Evolutionary conservation across 2,329 filamentous ascomycete genomes (phyloP).

Genomic region (Camillea tinctor): DNA sequence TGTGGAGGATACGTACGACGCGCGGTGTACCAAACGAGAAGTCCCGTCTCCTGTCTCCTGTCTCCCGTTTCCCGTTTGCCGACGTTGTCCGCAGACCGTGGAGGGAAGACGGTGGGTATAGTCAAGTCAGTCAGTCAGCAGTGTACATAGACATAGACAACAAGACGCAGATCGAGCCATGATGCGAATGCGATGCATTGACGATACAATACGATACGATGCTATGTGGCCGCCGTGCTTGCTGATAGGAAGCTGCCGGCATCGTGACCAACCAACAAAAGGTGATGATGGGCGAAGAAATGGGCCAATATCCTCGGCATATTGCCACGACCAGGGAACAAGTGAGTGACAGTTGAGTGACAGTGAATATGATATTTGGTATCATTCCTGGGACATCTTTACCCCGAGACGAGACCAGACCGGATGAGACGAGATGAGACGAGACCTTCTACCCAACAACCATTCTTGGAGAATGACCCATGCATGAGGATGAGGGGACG

Average conservation of each 20-base stretch:
- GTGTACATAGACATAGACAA: too few relatives aligned
- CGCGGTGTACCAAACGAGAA: slow-evolving; percentile 8
- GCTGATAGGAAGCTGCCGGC: slow-evolving; percentile 15
- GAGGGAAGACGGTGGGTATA: too few relatives aligned
- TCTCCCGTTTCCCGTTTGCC: slow-evolving; percentile 1
- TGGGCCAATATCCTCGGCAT: not conserved
- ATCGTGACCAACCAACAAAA: slow-evolving; percentile 2
- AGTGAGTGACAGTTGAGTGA: slow-evolving; percentile 2
- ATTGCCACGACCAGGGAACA: not conserved
- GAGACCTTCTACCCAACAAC: not conserved
- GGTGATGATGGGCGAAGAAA: not conserved
- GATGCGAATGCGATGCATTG: too few relatives aligned
- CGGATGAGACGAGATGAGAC: too few relatives aligned
- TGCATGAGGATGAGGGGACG: not conserved
- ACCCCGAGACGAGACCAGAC: not conserved
- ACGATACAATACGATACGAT: slow-evolving; percentile 6
- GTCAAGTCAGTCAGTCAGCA: too few relatives aligned
- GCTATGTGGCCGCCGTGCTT: slow-evolving; percentile 13
- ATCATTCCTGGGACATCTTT: not conserved
- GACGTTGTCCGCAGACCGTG: not conserved
- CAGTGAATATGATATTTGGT: not conserved
- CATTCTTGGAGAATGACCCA: not conserved
- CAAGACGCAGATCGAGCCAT: not conserved
- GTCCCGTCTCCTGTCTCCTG: not conserved
- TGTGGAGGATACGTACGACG: slow-evolving; percentile 16